Percentiles rank a stretch among this genome's conserved stretches.
These are phyloP conservation scores for Colletotrichum salicis DNA, from an alignment of 2,329 filamentous ascomycete species.

Conservation along the genomic window DNA sequence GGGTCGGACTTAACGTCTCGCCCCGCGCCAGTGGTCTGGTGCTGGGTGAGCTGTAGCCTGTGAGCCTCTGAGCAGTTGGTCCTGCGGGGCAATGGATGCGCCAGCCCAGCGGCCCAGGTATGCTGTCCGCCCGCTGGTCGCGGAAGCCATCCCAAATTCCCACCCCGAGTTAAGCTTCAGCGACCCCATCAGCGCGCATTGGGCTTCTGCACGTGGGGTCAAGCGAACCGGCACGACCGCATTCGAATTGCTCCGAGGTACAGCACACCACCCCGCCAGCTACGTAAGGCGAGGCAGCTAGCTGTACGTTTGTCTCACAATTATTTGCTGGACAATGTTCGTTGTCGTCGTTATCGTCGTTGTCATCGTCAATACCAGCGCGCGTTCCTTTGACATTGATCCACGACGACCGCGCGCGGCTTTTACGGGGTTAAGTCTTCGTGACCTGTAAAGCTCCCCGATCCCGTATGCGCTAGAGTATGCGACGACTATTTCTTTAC, in stretches of 20 bases:
- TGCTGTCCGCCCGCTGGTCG: too few relatives aligned
- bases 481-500: background rate
- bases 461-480: background rate
- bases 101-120: background rate
- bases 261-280: background rate
- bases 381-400: background rate
- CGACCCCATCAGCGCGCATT: constrained; percentile 2
- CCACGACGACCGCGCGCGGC: background rate
- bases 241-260: constrained; percentile 8
- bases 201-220: constrained; percentile 19
- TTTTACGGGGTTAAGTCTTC: background rate
- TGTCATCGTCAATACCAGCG: background rate
- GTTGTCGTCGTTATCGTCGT: too few relatives aligned
- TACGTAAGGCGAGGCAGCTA: background rate
- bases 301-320: background rate
- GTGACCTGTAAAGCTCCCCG: background rate
- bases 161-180: background rate
- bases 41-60: background rate
- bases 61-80: background rate
- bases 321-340: background rate
- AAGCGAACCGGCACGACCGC: background rate
- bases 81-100: background rate
- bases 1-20: constrained; percentile 8
- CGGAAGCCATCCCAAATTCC: background rate
- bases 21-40: background rate